These are phyloP conservation scores for Gnaphalium uliginosum DNA, from an alignment of 129 eudicot genomes.

Conservation along the genomic window DNA sequence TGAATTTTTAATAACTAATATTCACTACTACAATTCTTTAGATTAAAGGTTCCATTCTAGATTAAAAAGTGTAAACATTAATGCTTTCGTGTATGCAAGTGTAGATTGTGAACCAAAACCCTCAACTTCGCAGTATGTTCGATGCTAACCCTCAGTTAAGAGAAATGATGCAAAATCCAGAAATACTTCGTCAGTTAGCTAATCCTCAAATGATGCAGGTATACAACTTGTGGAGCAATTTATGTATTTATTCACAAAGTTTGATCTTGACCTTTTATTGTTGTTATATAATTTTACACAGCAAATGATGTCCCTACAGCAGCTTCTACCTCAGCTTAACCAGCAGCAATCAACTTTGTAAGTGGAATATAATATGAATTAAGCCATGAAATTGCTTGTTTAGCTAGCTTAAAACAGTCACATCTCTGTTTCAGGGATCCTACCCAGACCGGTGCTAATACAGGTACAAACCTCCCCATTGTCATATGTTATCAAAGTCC, in stretches of 20 bases:
- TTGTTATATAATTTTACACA: conserved; percentile 33
- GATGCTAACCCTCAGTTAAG: conserved; percentile 72
- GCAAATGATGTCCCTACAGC: conserved; percentile 75
- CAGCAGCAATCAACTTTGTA: conserved; percentile 64
- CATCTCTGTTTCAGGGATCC: conserved; percentile 55
- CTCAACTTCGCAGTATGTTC: conserved; percentile 68
- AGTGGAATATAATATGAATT: conserved; percentile 30
- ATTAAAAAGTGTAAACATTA: background rate
- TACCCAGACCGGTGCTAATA: conserved; percentile 49
- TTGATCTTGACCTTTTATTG: background rate
- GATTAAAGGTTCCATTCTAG: background rate
- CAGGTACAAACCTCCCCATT: conserved; percentile 40
- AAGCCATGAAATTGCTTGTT: background rate
- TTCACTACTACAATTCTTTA: background rate
- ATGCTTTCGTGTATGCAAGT: conserved; percentile 4
- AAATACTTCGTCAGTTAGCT: conserved; percentile 67
- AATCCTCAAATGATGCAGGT: conserved; percentile 98
- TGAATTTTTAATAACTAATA: no score
- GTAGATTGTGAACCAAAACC: conserved; percentile 66
- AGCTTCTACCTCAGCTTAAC: conserved; percentile 58
- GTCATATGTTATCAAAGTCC: background rate
- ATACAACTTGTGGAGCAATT: conserved; percentile 9
- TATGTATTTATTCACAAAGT: background rate
- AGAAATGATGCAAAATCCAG: conserved; percentile 77
- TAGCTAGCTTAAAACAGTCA: background rate